Conservation (phyloP, 2,329 filamentous ascomycete genomes). For the Teratosphaeriaceae sp. region DNA sequence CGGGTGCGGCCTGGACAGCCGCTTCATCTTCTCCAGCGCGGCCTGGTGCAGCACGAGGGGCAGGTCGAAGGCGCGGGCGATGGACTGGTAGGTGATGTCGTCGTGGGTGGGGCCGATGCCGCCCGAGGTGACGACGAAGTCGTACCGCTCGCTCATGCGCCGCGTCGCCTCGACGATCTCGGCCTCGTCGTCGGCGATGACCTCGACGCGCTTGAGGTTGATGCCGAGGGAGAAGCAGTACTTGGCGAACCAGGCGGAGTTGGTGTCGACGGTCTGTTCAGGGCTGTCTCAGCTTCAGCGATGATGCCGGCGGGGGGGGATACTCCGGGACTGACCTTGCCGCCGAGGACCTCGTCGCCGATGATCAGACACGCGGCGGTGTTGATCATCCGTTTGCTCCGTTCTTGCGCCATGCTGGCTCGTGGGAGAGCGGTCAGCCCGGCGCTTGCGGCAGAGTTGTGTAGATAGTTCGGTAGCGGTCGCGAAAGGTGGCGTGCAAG, state of each 20-base stretch:
- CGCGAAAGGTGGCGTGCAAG: slow-evolving; percentile 64
- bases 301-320: no score
- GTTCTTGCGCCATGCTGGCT: slow-evolving; percentile 45
- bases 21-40: slow-evolving; percentile 77
- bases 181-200: slow-evolving; percentile 84
- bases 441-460: slow-evolving; percentile 36
- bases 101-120: slow-evolving; percentile 97
- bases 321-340: slow-evolving; percentile 63
- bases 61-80: slow-evolving; percentile 80
- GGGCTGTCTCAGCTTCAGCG: slow-evolving; percentile 6
- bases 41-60: slow-evolving; percentile 69
- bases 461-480: slow-evolving; percentile 52
- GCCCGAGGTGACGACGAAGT: slow-evolving; percentile 91
- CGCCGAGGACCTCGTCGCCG: slow-evolving; percentile 91
- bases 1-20: slow-evolving; percentile 65
- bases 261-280: slow-evolving; percentile 56
- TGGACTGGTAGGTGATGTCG: slow-evolving; percentile 93
- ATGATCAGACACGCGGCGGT: slow-evolving; percentile 93
- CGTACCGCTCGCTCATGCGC: slow-evolving; percentile 83
- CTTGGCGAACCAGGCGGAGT: slow-evolving; percentile 58
- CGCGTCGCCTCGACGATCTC: slow-evolving; percentile 84
- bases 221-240: slow-evolving; percentile 61
- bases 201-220: slow-evolving; percentile 77
- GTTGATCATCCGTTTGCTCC: slow-evolving; percentile 63
- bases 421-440: slow-evolving; percentile 33